Evolutionary conservation across 148 eudicot genomes (phyloP), one percentile per base, ranked within the genome.

Genomic region (Dysphania ambrosioides): DNA sequence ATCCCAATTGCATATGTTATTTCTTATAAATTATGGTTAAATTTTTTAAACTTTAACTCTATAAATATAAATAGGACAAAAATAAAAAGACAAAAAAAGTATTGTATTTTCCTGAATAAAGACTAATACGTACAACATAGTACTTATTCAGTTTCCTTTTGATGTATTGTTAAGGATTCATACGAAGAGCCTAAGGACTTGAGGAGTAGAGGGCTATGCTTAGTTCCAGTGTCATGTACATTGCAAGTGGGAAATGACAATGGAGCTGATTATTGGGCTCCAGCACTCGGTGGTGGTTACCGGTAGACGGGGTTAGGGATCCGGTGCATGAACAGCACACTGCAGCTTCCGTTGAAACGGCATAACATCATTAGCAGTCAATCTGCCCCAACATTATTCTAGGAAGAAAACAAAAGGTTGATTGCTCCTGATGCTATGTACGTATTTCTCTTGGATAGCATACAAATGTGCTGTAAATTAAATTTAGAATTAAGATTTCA

Each of bases 281-380:
- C 91, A 15, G 83, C 97, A 9, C 70, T 88, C 11, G 81, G 83
- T 21, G 95, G 87, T 24, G 91, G 93, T 76, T 87, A 87, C 68
- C 88, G 83, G 81, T 88, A 77, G 79, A 72, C 23, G 12, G 19
- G 70, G 12, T 42, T 78, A 38, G 87, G 89, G 58, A 78, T 86
- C 35, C 79, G 79, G 76, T 83, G 75, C 19, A 66, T 1, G 40
- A 44, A 68, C 53, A 49, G 82, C 74, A 69, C 47, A 59, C 56
- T 44, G 44, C 38, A 49, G 79, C 78, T 72, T 73, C 83, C 74
- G 12, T 63, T 82, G 74, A 74, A 78, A 70, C 49, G 69, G 82
- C 86, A 93, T 93, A 93, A 80, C 89, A 93, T 93, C 98, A 90
- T 86, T 82, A 90, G 90, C 98, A 90, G 88, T 84, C 93, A 93